phyloP scores from a whole-genome alignment of 2,329 filamentous ascomycete species.

The Dendrostoma leiphaemia region DNA sequence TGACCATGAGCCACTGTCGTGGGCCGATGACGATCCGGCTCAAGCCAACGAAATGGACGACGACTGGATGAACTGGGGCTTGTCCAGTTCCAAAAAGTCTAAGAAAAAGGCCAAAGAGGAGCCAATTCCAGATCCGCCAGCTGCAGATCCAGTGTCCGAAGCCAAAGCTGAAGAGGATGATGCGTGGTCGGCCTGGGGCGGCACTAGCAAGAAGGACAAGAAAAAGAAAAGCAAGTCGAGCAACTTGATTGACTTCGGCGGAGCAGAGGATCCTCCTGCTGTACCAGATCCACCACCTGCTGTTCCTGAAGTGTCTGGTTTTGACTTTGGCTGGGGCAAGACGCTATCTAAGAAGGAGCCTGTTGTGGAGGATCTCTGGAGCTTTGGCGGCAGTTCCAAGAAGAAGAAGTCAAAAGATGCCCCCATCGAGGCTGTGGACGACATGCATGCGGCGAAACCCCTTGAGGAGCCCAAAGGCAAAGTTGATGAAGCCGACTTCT shows the following conservation, averaged over 20 bases:
- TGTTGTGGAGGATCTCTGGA: conserved; percentile 38
- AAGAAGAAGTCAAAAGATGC: conserved; percentile 54
- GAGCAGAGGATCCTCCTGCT: conserved; percentile 18
- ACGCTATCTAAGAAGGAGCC: conserved; percentile 36
- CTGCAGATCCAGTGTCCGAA: conserved; percentile 11
- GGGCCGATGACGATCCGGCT: conserved; percentile 16
- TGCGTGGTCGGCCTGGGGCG: conserved; percentile 29
- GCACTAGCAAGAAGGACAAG: conserved; percentile 26
- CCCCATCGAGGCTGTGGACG: conserved; percentile 42
- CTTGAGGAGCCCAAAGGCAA: conserved; percentile 40
- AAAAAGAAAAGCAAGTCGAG: conserved; percentile 24
- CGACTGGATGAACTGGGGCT: conserved; percentile 19
- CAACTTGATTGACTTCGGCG: conserved; percentile 14
- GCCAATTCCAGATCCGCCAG: conserved; percentile 22
- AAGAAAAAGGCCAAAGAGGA: conserved; percentile 32
- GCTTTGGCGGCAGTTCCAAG: conserved; percentile 35
- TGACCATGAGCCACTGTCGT: conserved; percentile 1
- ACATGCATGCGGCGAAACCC: conserved; percentile 44
- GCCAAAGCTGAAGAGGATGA: conserved; percentile 19
- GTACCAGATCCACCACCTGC: conserved; percentile 1
- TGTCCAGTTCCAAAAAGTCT: conserved; percentile 37
- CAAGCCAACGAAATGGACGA: conserved; percentile 1
- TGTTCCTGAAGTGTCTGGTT: conserved; percentile 24
- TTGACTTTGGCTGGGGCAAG: conserved; percentile 30
- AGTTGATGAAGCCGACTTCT: conserved; percentile 32